Evolutionary conservation across 768 basidiomycete genomes (phyloP).

Genomic region (Mycena leptocephala): DNA sequence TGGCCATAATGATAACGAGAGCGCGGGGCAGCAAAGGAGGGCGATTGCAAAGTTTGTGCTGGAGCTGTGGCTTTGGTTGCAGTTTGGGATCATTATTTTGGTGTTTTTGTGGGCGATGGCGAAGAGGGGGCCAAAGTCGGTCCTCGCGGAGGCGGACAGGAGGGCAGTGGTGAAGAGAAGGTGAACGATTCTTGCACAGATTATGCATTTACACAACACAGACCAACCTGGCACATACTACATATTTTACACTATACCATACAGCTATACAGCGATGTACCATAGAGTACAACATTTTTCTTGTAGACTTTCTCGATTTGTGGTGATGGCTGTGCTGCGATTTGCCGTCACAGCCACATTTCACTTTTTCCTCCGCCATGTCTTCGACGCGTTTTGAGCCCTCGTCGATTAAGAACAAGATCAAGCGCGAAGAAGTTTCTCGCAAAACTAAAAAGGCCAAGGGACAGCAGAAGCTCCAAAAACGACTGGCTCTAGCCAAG

Average conservation of each 20-base stretch:
- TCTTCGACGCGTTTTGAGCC: slow-evolving; percentile 72
- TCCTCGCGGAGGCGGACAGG: slow-evolving; percentile 65
- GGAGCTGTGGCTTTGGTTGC: slow-evolving; percentile 90
- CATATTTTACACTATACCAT: neutral
- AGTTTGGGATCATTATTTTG: slow-evolving; percentile 81
- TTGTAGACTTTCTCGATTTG: too few species aligned
- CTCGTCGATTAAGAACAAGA: slow-evolving; percentile 88
- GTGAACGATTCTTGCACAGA: neutral
- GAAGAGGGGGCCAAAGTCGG: slow-evolving; percentile 79
- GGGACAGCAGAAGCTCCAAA: slow-evolving; percentile 85
- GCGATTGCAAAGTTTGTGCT: slow-evolving; percentile 65
- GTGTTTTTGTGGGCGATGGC: slow-evolving; percentile 90
- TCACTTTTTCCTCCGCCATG: slow-evolving; percentile 54
- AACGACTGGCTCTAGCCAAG: slow-evolving; percentile 84
- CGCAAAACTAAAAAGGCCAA: slow-evolving; percentile 85
- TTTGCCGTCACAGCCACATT: slow-evolving; percentile 23
- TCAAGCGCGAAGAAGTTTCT: slow-evolving; percentile 86
- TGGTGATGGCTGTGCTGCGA: too few species aligned
- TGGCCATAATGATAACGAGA: neutral
- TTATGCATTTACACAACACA: neutral
- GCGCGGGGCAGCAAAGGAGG: slow-evolving; percentile 38
- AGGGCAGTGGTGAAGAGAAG: slow-evolving; percentile 42
- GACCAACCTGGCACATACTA: neutral
- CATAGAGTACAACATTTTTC: neutral
- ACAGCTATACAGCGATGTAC: slow-evolving; percentile 1